phyloP scores from a whole-genome alignment of 805 yeast genomes.

The Komagataella kurtzmanii region DNA sequence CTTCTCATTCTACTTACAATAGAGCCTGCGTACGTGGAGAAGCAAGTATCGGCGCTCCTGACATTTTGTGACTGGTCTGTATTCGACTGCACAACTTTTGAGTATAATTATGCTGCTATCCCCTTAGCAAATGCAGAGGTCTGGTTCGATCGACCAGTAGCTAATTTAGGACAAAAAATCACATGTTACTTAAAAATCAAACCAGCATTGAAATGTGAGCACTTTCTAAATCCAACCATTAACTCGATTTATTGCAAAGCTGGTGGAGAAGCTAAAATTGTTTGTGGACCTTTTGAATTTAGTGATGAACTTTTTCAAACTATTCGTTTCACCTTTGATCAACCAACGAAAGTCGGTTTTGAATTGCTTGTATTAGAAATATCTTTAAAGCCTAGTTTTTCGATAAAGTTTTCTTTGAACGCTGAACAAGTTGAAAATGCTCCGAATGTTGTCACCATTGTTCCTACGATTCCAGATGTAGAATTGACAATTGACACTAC shows the following conservation, averaged over 20 bases:
- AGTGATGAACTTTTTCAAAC: background rate
- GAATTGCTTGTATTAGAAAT: background rate
- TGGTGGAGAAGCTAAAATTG: background rate
- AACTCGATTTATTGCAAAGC: background rate
- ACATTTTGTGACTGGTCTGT: background rate
- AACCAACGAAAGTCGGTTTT: background rate
- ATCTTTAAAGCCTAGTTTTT: background rate
- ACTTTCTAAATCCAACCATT: background rate
- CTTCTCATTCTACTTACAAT: conserved; percentile 19
- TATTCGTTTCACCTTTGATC: background rate
- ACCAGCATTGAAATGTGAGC: background rate
- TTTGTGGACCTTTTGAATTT: background rate
- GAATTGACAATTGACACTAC: conserved; percentile 1
- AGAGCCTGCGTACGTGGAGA: conserved; percentile 3
- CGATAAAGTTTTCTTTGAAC: background rate
- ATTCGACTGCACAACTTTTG: background rate
- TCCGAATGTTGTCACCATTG: background rate
- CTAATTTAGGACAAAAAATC: background rate
- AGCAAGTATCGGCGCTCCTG: background rate
- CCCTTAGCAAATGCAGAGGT: background rate
- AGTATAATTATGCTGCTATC: background rate
- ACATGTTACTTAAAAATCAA: background rate
- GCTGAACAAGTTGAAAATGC: background rate
- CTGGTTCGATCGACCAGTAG: background rate
- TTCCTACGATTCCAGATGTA: background rate